Base-by-base conservation (phyloP, 257 asterid genomes). In the Jasminum sambac region DNA sequence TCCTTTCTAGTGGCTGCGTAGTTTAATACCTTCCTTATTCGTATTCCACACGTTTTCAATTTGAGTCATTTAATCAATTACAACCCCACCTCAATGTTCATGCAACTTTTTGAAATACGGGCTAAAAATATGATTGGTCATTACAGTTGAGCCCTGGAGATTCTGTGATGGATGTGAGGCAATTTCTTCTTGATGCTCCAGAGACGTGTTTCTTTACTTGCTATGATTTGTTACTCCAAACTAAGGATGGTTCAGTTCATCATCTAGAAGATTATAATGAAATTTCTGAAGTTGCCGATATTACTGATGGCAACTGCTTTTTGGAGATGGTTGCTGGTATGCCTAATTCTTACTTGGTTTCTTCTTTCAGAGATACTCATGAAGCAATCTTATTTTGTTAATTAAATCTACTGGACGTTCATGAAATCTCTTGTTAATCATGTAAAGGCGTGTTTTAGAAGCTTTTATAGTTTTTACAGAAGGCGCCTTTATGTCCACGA, bases 71-170 rank as follows among this genome's bases (percentile, higher is more conserved):
- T 60, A 8, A 42, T 60, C 34, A 6, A 59, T 5, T 65, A 30
- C 50, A 39, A 39, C n/a, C 64, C 55, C 40, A 12, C 55, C 30
- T 63, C 21, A 30, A 65, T 71, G 39, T 68, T 24, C 21, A 17
- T 63, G 62, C 37, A 24, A 67, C 55, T 68, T 30, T 63, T 59
- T 64, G 58, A 23, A 46, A 41, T 62, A 48, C 68, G 43, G 71
- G 73, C 68, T 63, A 40, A 72, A 11, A 77, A 76, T 72, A 37
- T 42, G 23, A 64, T 67, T 78, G 75, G 57, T 72, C 61, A 64
- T 80, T 86, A 77, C 94, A 95, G 99, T 83, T 95, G 84, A 91
- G 96, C 74, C 99, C 99, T 48, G 96, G 95, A 73, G 99, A 95
- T 87, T 88, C 98, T 60, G 98, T 89, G 10, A 88, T 91, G 97